These are phyloP conservation scores for Claviceps africana DNA, from an alignment of 2,329 filamentous ascomycete genomes.

Conservation along the genomic window DNA sequence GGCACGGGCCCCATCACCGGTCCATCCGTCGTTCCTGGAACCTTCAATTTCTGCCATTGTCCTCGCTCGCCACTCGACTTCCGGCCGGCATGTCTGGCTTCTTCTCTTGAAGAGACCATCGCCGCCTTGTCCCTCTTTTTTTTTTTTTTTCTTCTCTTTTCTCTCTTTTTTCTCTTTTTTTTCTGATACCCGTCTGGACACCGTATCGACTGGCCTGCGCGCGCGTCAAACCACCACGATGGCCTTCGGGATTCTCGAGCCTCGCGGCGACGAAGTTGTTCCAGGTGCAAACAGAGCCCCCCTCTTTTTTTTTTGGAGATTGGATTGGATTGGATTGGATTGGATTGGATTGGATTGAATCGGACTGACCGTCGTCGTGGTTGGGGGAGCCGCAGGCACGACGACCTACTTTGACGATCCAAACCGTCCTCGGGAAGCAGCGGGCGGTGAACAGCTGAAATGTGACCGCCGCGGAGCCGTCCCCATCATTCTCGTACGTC, in stretches of 20 bases:
- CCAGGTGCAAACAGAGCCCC: constrained; percentile 41
- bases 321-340: too few relatives aligned
- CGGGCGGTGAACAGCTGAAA: constrained; percentile 43
- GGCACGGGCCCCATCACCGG: too few relatives aligned
- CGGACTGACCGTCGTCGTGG: background rate
- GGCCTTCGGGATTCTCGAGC: constrained; percentile 57
- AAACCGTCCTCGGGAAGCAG: constrained; percentile 28
- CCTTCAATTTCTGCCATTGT: too few relatives aligned
- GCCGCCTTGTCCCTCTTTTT: background rate
- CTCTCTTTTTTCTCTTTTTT: too few relatives aligned
- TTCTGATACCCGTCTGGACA: background rate
- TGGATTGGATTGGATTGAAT: too few relatives aligned
- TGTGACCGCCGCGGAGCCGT: constrained; percentile 52
- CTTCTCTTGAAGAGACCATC: too few relatives aligned
- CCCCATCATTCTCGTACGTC: constrained; percentile 59
- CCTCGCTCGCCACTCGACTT: too few relatives aligned
- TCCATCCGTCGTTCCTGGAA: too few relatives aligned
- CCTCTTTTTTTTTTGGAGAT: too few relatives aligned
- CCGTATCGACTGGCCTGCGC: background rate
- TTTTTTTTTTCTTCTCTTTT: background rate
- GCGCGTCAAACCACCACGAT: constrained; percentile 12
- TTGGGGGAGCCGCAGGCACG: constrained; percentile 30
- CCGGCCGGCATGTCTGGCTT: background rate
- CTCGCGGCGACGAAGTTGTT: constrained; percentile 51
- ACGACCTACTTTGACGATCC: constrained; percentile 51